A percentile compares a stretch with the other conserved stretches of the same genome.
These are phyloP conservation scores for Diaporthe sp. DNA, from an alignment of 2,329 filamentous ascomycete genomes.

Conservation along the genomic window DNA sequence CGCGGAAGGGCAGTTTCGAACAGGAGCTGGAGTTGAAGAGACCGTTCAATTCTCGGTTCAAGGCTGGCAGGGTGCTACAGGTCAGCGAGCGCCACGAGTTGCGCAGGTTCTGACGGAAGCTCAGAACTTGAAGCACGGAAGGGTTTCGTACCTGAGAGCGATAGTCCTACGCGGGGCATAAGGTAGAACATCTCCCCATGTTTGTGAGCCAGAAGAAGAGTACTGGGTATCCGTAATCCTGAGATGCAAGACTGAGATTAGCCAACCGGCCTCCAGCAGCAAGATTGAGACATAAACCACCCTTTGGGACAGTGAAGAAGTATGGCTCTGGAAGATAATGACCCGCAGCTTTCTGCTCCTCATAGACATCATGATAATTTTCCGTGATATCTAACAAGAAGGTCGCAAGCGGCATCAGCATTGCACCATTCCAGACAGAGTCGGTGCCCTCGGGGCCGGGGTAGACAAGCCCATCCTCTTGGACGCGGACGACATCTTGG, in stretches of 20 bases:
- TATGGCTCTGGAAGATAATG: not conserved
- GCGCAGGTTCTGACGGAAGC: not conserved
- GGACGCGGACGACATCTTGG: slow-evolving; percentile 2
- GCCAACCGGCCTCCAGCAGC: not conserved
- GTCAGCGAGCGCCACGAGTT: not conserved
- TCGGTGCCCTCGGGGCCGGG: not conserved
- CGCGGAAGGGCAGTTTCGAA: not conserved
- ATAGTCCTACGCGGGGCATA: not conserved
- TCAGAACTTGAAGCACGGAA: not conserved
- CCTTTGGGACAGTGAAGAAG: not conserved
- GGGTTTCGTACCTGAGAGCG: not conserved
- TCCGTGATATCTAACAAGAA: not conserved
- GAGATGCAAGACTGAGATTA: not conserved
- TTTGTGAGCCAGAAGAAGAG: not conserved
- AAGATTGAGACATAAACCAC: not conserved
- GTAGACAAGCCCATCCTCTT: not conserved
- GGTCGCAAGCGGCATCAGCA: not conserved
- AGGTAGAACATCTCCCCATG: not conserved
- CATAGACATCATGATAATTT: not conserved
- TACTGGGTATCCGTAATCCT: not conserved
- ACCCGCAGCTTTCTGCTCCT: not conserved
- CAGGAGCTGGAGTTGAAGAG: not conserved
- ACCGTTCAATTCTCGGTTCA: not conserved
- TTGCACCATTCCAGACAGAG: not conserved
- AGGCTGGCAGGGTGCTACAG: not conserved